Evolutionary conservation across 2,329 filamentous ascomycete genomes (phyloP), one percentile per base, ranked within the genome.

Genomic region (Trichoderma aggressivum): DNA sequence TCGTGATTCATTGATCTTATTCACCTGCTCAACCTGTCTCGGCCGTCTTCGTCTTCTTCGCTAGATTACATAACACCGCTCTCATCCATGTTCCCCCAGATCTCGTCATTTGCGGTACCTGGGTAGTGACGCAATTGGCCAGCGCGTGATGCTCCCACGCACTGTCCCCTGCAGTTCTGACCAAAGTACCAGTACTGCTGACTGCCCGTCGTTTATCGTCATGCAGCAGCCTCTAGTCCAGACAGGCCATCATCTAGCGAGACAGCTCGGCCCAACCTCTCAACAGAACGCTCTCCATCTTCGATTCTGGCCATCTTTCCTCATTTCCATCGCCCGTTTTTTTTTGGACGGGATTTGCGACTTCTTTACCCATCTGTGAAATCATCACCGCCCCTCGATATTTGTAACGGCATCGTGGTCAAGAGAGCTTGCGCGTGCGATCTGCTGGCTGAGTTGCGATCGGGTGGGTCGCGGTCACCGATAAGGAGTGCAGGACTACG

Each of bases 191-290:
- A 16, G 30, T 24, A 50, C 65, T 68, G 65, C 65, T 68, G 65
- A 68, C 65, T 68, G 21, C 39, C 36, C 65, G 43, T 68, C 55
- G 39, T 50, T 55, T 61, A 71, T 66, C 70, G 61, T 61, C 62
- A 63, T 71, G 70, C 70, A 71, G 47, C 55, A 47, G 47, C 47
- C 53, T 47, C 43, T 34, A 36, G 50, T 59, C 65, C 56, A 59
- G 47, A 65, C 43, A 64, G 62, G 62, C 62, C 62, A 26, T 55
- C 62, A 21, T 24, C 60, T 64, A 56, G 68, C 59, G 50, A 69
- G 68, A 70, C 68, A 53, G n/a, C 68, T 70, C 68, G 61, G 68
- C 68, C 68, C 68, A 65, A 70, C 64, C 43, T 70, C 70, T 66
- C 70, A 68, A 67, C 56, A 71, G 60, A 62, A 65, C 60, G 21